Percentiles rank a stretch among this genome's conserved stretches.
These are phyloP conservation scores for Sisymbrium irio DNA, from an alignment of 345 rosid genomes.

Conservation along the genomic window DNA sequence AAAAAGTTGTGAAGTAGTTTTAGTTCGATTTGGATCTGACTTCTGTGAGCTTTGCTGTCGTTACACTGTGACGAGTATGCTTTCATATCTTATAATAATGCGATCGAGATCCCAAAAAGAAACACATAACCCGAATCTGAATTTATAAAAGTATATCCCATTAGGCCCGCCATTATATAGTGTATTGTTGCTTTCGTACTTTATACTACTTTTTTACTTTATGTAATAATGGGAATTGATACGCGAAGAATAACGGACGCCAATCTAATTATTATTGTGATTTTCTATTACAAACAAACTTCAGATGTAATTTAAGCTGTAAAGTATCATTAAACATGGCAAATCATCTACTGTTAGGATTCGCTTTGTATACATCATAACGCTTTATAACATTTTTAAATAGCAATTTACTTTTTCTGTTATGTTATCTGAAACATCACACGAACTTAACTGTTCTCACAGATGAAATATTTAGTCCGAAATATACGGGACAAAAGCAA, in stretches of 20 bases:
- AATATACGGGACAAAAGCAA: not conserved
- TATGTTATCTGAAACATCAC: not conserved
- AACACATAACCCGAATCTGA: constrained; percentile 1
- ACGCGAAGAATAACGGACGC: not conserved
- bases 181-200: not conserved
- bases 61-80: constrained; percentile 18
- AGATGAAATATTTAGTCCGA: not conserved
- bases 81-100: not conserved
- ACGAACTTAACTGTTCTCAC: not conserved
- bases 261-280: not conserved
- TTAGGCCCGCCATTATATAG: no score
- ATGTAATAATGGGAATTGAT: not conserved
- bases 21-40: constrained; percentile 19
- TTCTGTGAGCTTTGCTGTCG: not conserved
- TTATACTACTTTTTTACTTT: not conserved
- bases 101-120: not conserved
- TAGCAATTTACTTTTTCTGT: not conserved
- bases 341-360: not conserved
- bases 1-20: constrained; percentile 14
- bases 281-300: not conserved
- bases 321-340: not conserved
- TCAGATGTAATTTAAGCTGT: not conserved
- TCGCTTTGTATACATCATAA: not conserved
- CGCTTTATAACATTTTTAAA: not conserved
- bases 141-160: not conserved